Percentiles rank a stretch among this genome's conserved stretches.
Evolutionary conservation across 805 yeast species (phyloP).

Genomic region (Millerozyma miso): DNA sequence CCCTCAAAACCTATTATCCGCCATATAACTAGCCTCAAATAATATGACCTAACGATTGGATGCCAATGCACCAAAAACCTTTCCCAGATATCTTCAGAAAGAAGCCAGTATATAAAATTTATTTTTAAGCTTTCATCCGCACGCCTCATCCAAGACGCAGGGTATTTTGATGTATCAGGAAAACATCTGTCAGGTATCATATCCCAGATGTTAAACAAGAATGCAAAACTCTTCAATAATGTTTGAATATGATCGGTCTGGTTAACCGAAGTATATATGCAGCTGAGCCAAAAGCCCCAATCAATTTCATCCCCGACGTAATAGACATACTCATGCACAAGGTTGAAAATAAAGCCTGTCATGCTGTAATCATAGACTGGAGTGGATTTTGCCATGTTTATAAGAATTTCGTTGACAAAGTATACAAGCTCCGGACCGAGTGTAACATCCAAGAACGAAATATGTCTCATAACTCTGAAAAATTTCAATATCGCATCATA

Average conservation of each 20-base stretch:
- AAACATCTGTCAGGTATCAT: constrained; percentile 43
- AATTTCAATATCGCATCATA: constrained; percentile 38
- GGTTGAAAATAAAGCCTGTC: constrained; percentile 37
- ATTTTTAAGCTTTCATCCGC: constrained; percentile 40
- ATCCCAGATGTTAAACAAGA: constrained; percentile 73
- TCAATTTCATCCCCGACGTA: constrained; percentile 39
- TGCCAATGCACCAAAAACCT: constrained; percentile 72
- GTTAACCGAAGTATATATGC: constrained; percentile 52
- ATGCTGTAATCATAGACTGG: constrained; percentile 35
- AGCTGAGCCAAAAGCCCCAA: constrained; percentile 77
- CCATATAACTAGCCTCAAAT: constrained; percentile 65
- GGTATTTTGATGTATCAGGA: constrained; percentile 8
- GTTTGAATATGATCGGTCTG: constrained; percentile 57
- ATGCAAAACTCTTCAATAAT: constrained; percentile 59
- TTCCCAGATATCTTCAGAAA: constrained; percentile 48
- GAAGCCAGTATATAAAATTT: constrained; percentile 52
- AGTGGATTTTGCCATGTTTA: constrained; percentile 29
- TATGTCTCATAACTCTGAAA: constrained; percentile 35
- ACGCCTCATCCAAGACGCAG: constrained; percentile 38
- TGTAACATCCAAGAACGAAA: constrained; percentile 16
- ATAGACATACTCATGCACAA: constrained; percentile 36
- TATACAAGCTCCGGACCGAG: constrained; percentile 13
- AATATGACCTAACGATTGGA: constrained; percentile 70
- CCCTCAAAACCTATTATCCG: constrained; percentile 46
- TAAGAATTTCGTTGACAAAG: constrained; percentile 31